Evolutionary conservation across 345 rosid genomes (phyloP).

Genomic region (Reutealis trisperma): DNA sequence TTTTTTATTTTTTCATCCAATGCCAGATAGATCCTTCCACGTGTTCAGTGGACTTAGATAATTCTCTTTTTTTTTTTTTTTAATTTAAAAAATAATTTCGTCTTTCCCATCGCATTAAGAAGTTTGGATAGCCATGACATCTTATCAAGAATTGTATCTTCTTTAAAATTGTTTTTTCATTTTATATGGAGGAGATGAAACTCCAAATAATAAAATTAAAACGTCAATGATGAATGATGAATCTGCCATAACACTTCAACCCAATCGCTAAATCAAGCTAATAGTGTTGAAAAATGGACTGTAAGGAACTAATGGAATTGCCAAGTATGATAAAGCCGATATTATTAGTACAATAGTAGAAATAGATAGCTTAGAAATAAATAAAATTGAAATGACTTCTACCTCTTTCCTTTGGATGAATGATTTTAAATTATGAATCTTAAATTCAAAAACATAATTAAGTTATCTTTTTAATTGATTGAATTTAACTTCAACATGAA

Average conservation of each 20-base stretch:
- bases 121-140: constrained; percentile 5
- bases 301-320: too few relatives aligned
- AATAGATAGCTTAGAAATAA: background rate
- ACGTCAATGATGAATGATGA: background rate
- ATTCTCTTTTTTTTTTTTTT: background rate
- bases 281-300: too few relatives aligned
- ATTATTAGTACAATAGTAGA: background rate
- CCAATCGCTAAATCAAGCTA: background rate
- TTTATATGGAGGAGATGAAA: too few relatives aligned
- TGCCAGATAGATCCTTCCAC: background rate
- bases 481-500: too few relatives aligned
- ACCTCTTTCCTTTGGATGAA: too few relatives aligned
- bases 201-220: background rate
- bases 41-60: background rate
- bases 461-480: too few relatives aligned
- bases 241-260: background rate
- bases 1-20: background rate
- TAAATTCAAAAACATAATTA: too few relatives aligned
- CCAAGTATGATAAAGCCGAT: background rate
- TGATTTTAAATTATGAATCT: too few relatives aligned
- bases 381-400: too few relatives aligned
- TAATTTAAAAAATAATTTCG: too few relatives aligned
- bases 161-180: too few relatives aligned
- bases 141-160: background rate
- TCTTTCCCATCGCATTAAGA: background rate